These are phyloP conservation scores for Phytophthora hybrid DNA, from an alignment of 352 stramenopile genomes.

Conservation along the genomic window DNA sequence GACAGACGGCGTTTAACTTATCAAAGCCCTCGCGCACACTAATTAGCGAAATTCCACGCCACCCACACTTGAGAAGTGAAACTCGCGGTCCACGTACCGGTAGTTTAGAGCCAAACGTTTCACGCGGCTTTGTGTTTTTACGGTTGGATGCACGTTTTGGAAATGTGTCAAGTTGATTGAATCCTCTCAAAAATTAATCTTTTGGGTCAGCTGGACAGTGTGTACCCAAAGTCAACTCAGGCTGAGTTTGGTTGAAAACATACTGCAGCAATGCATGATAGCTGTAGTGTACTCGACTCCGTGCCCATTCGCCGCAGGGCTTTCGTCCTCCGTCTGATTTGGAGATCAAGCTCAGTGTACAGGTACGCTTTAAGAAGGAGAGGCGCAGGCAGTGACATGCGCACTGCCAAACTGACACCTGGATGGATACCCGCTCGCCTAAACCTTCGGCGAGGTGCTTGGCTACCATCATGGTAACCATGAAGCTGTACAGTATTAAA, in stretches of 20 bases:
- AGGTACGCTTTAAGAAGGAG: conserved; percentile 8
- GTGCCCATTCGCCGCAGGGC: too few relatives aligned
- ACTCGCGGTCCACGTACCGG: neutral
- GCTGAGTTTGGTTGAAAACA: too few relatives aligned
- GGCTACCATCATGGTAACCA: too few relatives aligned
- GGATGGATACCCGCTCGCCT: neutral
- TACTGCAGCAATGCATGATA: too few relatives aligned
- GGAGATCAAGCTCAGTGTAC: neutral
- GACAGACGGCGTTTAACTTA: neutral
- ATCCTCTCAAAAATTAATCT: neutral
- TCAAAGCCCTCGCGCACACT: neutral
- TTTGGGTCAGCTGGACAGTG: neutral
- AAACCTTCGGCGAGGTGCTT: neutral
- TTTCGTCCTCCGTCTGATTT: neutral
- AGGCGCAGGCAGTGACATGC: conserved; percentile 12
- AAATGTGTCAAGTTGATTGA: neutral
- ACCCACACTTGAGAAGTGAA: neutral
- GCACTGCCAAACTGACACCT: conserved; percentile 1
- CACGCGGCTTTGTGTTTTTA: neutral
- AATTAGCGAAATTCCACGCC: neutral
- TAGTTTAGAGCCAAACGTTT: neutral
- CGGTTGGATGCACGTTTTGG: neutral
- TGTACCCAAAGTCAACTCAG: neutral
- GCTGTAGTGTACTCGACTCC: neutral
- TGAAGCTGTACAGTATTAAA: too few relatives aligned